Percentiles rank a stretch among this genome's conserved stretches.
phyloP scores from a whole-genome alignment of 208 protist species.

The Acanthamoeba triangularis region DNA sequence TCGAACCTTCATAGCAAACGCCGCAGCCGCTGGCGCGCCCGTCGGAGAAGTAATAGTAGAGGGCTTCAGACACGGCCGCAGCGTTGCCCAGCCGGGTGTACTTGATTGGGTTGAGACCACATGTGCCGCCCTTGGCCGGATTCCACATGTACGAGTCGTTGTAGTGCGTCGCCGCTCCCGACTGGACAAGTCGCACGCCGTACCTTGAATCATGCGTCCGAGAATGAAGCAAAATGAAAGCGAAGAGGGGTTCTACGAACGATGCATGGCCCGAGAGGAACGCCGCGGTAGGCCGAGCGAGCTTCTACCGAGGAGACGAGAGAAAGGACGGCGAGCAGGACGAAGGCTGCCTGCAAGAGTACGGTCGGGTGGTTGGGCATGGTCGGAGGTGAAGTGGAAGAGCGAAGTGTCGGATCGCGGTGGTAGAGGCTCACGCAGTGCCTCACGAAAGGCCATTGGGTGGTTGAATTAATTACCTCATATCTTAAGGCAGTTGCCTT shows the following conservation, averaged over 20 bases:
- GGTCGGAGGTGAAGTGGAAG: too few relatives aligned
- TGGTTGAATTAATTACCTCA: too few relatives aligned
- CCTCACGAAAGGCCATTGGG: too few relatives aligned
- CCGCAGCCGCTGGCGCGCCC: not conserved
- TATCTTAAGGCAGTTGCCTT: too few relatives aligned
- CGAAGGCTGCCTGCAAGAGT: too few relatives aligned
- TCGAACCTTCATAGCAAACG: conserved; percentile 18
- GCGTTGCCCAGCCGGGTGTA: not conserved
- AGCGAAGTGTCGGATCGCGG: too few relatives aligned
- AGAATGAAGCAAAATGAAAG: not conserved
- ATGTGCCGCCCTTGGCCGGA: not conserved
- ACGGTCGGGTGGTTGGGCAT: too few relatives aligned
- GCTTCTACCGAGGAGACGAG: not conserved
- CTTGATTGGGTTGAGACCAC: conserved; percentile 25
- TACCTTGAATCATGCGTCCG: not conserved
- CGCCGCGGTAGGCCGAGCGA: not conserved
- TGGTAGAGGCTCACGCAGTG: too few relatives aligned
- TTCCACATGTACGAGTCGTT: conserved; percentile 41
- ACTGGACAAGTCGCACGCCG: not conserved
- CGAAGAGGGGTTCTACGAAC: not conserved
- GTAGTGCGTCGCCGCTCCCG: conserved; percentile 2
- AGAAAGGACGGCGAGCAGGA: not conserved
- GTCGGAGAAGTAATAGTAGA: not conserved
- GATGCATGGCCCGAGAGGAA: conserved; percentile 7
- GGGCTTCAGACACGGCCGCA: not conserved